Percentiles rank a stretch among this genome's conserved stretches.
phyloP scores from a whole-genome alignment of 2,329 filamentous ascomycete species.

The Talaromyces pinophilus region DNA sequence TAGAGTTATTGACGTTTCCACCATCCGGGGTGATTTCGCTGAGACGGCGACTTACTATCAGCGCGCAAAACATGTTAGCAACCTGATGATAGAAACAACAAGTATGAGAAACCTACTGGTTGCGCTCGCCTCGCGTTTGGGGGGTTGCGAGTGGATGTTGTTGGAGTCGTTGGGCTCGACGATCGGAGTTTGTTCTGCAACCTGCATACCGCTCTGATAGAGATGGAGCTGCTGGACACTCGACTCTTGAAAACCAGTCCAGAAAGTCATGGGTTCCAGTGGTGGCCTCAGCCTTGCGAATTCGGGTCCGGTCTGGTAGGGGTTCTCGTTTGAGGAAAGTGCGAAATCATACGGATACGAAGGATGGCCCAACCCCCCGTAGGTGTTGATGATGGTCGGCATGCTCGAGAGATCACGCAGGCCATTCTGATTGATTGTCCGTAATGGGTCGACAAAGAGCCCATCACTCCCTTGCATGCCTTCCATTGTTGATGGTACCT shows the following conservation, averaged over 20 bases:
- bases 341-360: too few species aligned
- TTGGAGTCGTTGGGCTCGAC: background rate
- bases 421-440: background rate
- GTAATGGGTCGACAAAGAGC: background rate
- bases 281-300: background rate
- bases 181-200: background rate
- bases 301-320: background rate
- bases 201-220: background rate
- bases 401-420: background rate
- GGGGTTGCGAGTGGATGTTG: background rate
- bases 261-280: background rate
- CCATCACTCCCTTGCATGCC: background rate
- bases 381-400: background rate
- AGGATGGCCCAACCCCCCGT: too few species aligned
- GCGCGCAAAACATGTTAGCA: background rate
- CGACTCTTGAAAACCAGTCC: background rate
- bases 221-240: background rate
- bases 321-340: background rate
- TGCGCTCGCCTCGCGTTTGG: background rate
- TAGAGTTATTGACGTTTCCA: background rate
- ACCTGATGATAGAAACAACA: background rate
- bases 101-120: constrained; percentile 3
- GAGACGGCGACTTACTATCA: constrained; percentile 6
- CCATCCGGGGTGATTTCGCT: background rate
- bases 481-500: background rate